Conservation (phyloP, 148 eudicot genomes). For the Heliosperma pusillum region DNA sequence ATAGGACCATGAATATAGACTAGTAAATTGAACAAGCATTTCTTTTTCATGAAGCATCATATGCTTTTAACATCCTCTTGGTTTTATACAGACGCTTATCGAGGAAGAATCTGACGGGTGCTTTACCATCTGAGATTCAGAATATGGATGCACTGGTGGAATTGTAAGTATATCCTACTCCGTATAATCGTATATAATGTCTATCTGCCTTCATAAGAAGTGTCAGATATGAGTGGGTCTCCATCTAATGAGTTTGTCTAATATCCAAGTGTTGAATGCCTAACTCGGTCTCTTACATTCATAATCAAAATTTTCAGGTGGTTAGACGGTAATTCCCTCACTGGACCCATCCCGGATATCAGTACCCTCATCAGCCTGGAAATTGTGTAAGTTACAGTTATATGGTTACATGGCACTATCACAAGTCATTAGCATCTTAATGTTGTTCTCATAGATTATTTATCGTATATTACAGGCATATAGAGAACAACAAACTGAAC, state of each 20-base stretch:
- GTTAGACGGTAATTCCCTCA: constrained; percentile 58
- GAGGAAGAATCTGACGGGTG: constrained; percentile 58
- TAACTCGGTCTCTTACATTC: neutral
- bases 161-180: constrained; percentile 50
- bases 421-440: constrained; percentile 6
- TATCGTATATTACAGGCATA: constrained; percentile 56
- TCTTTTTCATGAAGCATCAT: neutral
- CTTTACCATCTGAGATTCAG: constrained; percentile 65
- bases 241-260: too few species aligned
- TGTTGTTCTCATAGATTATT: neutral
- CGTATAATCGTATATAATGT: too few species aligned
- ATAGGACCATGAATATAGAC: too few species aligned
- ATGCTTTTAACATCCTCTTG: constrained; percentile 17
- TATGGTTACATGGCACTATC: constrained; percentile 4
- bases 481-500: constrained; percentile 74
- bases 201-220: too few species aligned
- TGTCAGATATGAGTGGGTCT: too few species aligned
- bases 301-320: constrained; percentile 40
- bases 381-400: constrained; percentile 53
- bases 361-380: constrained; percentile 53
- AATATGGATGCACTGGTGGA: constrained; percentile 76
- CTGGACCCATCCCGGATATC: constrained; percentile 65
- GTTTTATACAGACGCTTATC: constrained; percentile 58
- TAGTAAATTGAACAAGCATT: neutral
- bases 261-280: neutral